phyloP scores from a whole-genome alignment of 805 yeast species.

The Candida piceae region DNA sequence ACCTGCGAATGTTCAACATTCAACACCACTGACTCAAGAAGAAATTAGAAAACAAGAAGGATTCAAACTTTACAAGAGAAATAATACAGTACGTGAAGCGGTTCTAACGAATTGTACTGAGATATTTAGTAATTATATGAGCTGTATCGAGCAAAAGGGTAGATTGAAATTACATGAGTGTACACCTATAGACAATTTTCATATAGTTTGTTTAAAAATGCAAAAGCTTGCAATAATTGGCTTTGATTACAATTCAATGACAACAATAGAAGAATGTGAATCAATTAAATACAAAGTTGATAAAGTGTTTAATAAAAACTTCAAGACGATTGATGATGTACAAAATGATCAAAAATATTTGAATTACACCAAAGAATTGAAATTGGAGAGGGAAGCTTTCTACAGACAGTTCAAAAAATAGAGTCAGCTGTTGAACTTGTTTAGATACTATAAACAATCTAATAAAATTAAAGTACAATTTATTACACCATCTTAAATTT shows the following conservation, averaged over 20 bases:
- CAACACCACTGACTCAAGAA: conserved; percentile 7
- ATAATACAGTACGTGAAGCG: conserved; percentile 24
- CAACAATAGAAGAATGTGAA: conserved; percentile 25
- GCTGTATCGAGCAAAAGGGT: conserved; percentile 22
- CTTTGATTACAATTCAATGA: conserved; percentile 29
- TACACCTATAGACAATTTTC: conserved; percentile 24
- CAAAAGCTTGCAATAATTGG: conserved; percentile 28
- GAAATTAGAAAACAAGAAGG: conserved; percentile 12
- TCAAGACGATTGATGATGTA: conserved; percentile 23
- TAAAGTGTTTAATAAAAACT: conserved; percentile 23
- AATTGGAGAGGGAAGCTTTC: conserved; percentile 27
- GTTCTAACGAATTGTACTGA: conserved; percentile 32
- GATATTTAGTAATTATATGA: conserved; percentile 23
- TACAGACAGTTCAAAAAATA: conserved; percentile 23
- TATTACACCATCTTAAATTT: no score
- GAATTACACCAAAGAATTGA: conserved; percentile 24
- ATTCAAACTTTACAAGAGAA: conserved; percentile 26
- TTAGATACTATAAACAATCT: no score
- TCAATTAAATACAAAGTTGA: conserved; percentile 26
- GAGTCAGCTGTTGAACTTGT: no score
- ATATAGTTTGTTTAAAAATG: conserved; percentile 26
- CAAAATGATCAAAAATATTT: conserved; percentile 19
- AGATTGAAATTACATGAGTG: conserved; percentile 22
- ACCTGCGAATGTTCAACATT: conserved; percentile 7
- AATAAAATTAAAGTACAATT: no score